These are phyloP conservation scores for Filobasidium uniguttulatum DNA, from an alignment of 1,284 basidiomycete genomes.

Conservation along the genomic window DNA sequence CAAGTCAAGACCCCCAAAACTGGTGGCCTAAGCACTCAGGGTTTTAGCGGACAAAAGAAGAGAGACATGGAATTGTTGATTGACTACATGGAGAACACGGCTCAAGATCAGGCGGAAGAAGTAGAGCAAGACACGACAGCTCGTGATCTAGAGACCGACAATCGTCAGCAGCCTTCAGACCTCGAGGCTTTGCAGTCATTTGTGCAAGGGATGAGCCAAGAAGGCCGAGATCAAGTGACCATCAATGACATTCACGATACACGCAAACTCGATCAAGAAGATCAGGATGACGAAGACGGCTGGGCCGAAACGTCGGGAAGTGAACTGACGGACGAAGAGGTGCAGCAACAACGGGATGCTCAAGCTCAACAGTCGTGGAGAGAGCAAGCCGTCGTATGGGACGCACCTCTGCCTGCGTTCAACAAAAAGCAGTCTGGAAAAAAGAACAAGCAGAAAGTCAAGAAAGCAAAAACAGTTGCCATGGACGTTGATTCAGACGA, in stretches of 20 bases:
- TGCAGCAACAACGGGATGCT: no score
- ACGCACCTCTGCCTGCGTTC: no score
- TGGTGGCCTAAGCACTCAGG: constrained; percentile 4
- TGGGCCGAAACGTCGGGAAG: constrained; percentile 18
- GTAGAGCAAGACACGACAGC: no score
- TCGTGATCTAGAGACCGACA: no score
- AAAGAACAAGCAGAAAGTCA: no score
- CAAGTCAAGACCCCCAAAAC: constrained; percentile 5
- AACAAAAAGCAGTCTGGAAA: no score
- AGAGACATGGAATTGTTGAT: constrained; percentile 11
- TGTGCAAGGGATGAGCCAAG: constrained; percentile 18
- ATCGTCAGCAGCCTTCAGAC: no score
- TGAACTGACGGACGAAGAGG: constrained; percentile 6
- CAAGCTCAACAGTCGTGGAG: no score
- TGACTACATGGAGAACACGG: constrained; percentile 11
- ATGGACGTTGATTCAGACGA: no score
- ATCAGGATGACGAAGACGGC: constrained; percentile 16
- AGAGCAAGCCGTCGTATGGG: no score
- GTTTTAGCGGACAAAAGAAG: constrained; percentile 6
- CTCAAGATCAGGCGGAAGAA: background rate
- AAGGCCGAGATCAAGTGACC: constrained; percentile 11
- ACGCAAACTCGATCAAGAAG: constrained; percentile 7
- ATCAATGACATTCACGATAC: constrained; percentile 14
- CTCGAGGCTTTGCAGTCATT: constrained; percentile 22
- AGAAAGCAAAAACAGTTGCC: no score